These are phyloP conservation scores for Lentinula detonsa DNA, from an alignment of 768 basidiomycete genomes.

Conservation along the genomic window DNA sequence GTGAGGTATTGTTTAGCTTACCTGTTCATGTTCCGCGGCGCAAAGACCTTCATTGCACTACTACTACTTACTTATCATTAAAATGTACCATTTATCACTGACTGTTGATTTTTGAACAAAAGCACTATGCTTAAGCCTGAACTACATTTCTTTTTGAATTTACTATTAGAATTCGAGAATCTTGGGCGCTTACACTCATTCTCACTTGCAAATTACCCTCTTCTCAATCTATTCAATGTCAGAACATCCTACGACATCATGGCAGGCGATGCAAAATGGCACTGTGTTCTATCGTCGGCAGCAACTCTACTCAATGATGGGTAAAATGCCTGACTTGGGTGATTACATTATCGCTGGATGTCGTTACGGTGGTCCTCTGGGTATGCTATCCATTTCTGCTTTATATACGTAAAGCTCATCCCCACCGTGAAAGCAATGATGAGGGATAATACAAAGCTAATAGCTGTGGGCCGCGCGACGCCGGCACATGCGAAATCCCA, in stretches of 20 bases:
- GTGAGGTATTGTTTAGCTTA: background rate
- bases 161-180: too few species aligned
- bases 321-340: constrained; percentile 68
- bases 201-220: too few species aligned
- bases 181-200: background rate
- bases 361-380: constrained; percentile 84
- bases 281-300: constrained; percentile 84
- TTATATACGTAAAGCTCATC: background rate
- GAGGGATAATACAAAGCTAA: constrained; percentile 75
- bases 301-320: constrained; percentile 77
- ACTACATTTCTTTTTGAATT: background rate
- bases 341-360: constrained; percentile 82
- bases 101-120: background rate
- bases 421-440: constrained; percentile 61
- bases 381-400: constrained; percentile 31
- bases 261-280: constrained; percentile 89
- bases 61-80: background rate
- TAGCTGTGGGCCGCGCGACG: constrained; percentile 59
- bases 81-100: background rate
- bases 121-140: background rate
- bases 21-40: background rate
- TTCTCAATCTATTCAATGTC: constrained; percentile 22
- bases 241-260: constrained; percentile 75
- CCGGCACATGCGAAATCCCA: constrained; percentile 66
- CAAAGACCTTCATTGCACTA: background rate